A percentile compares a stretch with the other conserved stretches of the same genome.
Conservation (phyloP, 306 rosid species). For the Castanea mollissima region DNA sequence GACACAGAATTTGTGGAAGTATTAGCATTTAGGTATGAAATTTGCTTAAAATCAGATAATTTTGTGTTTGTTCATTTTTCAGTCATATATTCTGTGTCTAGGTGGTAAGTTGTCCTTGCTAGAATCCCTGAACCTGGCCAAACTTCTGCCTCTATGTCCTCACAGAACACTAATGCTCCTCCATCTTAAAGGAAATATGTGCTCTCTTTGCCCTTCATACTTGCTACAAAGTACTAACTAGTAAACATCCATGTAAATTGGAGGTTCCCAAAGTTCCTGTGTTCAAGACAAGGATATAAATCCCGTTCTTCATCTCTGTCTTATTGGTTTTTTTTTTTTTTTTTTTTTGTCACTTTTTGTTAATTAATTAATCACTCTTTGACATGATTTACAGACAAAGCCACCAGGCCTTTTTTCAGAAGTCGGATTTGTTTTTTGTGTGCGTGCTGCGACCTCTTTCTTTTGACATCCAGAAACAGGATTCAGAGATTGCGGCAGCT, state of each 20-base stretch:
- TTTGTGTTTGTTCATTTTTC: neutral
- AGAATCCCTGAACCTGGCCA: neutral
- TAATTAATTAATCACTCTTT: slow-evolving; percentile 11
- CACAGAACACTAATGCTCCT: neutral
- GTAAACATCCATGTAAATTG: neutral
- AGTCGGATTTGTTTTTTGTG: slow-evolving; percentile 76
- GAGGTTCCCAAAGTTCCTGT: neutral
- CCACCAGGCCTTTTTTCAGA: slow-evolving; percentile 70
- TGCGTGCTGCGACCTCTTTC: slow-evolving; percentile 75
- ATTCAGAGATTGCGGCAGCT: slow-evolving; percentile 73
- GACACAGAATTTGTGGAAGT: slow-evolving; percentile 78
- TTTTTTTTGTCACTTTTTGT: neutral
- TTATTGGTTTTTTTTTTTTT: neutral
- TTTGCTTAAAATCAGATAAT: neutral
- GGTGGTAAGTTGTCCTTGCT: neutral
- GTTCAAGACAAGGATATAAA: neutral
- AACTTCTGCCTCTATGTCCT: neutral
- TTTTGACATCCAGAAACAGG: slow-evolving; percentile 63
- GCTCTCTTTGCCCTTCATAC: no score
- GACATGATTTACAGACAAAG: slow-evolving; percentile 54
- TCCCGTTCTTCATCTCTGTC: neutral
- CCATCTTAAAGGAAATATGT: no score
- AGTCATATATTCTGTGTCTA: neutral
- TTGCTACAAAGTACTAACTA: no score
- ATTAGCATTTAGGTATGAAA: slow-evolving; percentile 68